Base-by-base conservation (phyloP, 148 eudicot species). In the Mesembryanthemum crystallinum region DNA sequence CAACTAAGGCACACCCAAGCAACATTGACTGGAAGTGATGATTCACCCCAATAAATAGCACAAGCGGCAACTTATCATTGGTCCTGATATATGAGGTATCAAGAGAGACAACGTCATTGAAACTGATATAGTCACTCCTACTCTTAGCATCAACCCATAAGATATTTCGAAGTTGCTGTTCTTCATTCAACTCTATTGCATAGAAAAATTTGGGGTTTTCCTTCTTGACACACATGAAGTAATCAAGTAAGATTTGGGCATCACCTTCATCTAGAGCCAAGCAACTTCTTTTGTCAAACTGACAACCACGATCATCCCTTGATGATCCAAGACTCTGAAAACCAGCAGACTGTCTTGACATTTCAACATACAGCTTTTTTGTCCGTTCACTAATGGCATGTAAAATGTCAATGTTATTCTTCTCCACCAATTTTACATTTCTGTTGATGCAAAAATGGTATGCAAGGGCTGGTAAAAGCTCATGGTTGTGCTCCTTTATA, bases 401-500 rank as follows among this genome's bases (percentile, higher is more conserved):
- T 43, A 82, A 69, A 49, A 77, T 81, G 79, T 80, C 84, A 51
- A 82, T 73, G 51, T 89, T 85, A 49, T 82, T 83, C 69, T 83
- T 85, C 77, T 83, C 83, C 29, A 71, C 81, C 58, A 81, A 59
- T 74, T 83, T 84, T 7, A 82, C 80, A 73, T 83, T 83, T 64
- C 88, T 79, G 45, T 85, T 78, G 76, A 77, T 77, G n/a, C 81
- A 78, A 77, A 85, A 83, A 76, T 85, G 83, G 73, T 83, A 78
- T 42, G 91, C 84, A 65, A 85, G 84, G 64, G 86, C 90, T 20
- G 87, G 88, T 43, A 84, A 74, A 77, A 90, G 85, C 72, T 90
- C 91, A 73, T 90, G 94, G 65, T 90, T 90, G 75, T 89, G 93
- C 63, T 89, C 91, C 82, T 80, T 83, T 33, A 84, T 76, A 73